These are phyloP conservation scores for Eucalyptus fibrosa DNA, from an alignment of 345 rosid genomes.

Conservation along the genomic window DNA sequence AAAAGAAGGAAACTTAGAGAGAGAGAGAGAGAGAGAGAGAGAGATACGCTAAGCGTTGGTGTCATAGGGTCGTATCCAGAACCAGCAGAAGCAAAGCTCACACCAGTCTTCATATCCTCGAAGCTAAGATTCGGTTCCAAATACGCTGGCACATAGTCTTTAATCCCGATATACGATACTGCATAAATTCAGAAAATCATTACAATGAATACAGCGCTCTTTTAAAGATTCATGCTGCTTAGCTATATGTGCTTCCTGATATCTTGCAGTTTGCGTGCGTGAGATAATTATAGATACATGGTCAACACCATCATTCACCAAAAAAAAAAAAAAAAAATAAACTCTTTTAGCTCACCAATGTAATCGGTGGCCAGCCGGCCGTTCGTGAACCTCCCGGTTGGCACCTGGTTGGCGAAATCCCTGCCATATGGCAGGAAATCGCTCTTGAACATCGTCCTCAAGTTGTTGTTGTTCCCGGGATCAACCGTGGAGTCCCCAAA, in stretches of 20 bases:
- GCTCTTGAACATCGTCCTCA: slow-evolving; percentile 33
- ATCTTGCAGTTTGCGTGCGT: background rate
- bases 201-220: background rate
- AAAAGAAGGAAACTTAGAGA: background rate
- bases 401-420: slow-evolving; percentile 33
- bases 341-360: slow-evolving; percentile 20
- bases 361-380: slow-evolving; percentile 68
- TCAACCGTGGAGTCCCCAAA: slow-evolving; percentile 94
- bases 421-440: slow-evolving; percentile 67
- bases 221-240: background rate
- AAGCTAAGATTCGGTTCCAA: slow-evolving; percentile 62
- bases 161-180: slow-evolving; percentile 69
- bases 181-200: background rate
- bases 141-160: slow-evolving; percentile 63
- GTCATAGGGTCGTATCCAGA: slow-evolving; percentile 79
- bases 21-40: background rate
- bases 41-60: slow-evolving; percentile 28
- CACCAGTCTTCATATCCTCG: slow-evolving; percentile 65
- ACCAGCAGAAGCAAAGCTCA: slow-evolving; percentile 89
- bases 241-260: background rate
- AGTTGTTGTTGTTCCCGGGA: slow-evolving; percentile 72
- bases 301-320: background rate
- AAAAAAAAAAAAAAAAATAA: too few species aligned
- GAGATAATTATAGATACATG: background rate
- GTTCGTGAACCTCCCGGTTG: slow-evolving; percentile 79